Conservation (phyloP, 192 early-diverging fungal genomes). For the Dissophora globulifera region DNA sequence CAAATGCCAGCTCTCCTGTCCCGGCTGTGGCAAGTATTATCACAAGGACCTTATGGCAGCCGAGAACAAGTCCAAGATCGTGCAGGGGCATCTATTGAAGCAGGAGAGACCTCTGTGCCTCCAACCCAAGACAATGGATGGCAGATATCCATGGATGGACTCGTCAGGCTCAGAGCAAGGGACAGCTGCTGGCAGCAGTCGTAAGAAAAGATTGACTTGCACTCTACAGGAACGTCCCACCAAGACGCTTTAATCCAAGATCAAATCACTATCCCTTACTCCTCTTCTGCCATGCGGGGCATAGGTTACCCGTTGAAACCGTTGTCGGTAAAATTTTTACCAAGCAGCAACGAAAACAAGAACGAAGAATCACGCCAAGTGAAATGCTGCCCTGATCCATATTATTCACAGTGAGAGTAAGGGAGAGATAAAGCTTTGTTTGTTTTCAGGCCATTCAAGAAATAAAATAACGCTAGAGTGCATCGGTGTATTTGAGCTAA, state of each 20-base stretch:
- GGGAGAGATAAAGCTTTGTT: no score
- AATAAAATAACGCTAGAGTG: no score
- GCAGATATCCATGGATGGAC: slow-evolving; percentile 24
- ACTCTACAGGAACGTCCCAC: not conserved
- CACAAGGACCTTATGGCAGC: slow-evolving; percentile 15
- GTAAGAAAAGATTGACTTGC: not conserved
- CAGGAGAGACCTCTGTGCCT: slow-evolving; percentile 18
- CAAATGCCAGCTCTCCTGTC: not conserved
- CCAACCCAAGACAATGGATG: slow-evolving; percentile 8
- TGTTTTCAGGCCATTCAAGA: no score
- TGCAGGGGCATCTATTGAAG: slow-evolving; percentile 2
- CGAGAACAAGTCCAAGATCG: not conserved
- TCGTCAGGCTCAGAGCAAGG: not conserved
- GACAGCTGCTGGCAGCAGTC: not conserved
- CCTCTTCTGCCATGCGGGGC: no score
- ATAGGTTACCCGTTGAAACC: not conserved
- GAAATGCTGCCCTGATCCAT: no score
- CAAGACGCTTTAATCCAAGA: no score
- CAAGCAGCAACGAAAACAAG: not conserved
- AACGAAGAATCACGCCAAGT: no score
- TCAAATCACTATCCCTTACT: no score
- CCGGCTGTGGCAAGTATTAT: not conserved
- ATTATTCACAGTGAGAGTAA: no score
- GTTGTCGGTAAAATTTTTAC: slow-evolving; percentile 3
- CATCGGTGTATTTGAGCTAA: no score